Base-by-base conservation (phyloP, 306 rosid species). In the Lathyrus sativus region DNA sequence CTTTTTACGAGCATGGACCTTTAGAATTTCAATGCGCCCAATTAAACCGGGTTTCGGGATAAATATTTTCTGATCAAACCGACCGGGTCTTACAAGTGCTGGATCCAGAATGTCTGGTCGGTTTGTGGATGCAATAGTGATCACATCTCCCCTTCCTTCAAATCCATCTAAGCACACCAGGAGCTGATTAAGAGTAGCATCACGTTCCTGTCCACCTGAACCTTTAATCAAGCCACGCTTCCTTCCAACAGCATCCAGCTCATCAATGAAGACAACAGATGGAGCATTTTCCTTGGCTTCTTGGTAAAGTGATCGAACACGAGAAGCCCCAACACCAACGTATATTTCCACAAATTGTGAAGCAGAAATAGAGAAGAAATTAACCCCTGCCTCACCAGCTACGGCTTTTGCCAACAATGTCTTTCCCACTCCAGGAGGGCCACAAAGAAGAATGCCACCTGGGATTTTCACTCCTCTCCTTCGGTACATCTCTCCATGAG, bases 171-270 rank as follows among this genome's bases (percentile, higher is more conserved):
- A 86, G 86, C 83, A 80, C 72, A 90, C 97, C 59, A 93, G 96
- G 64, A 93, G 98, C 98, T 93, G 98, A 81, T 93, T 93, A 74
- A 93, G 98, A 71, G 98, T 93, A 64, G 97, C 97, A 66, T 93
- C 98, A 65, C 98, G 96, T 82, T 93, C 98, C 79, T 90, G 96
- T 77, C 98, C 98, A 73, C 98, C 98, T 51, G 97, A 93, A 76
- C 98, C 98, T 81, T 93, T 93, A 63, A 93, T 93, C 88, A 93
- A 77, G 63, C 98, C 98, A 82, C 98, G 98, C 76, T 85, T 96
- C 83, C 98, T 90, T 76, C 98, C 98, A 64, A 93, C 98, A 9
- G 98, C 98, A 82, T 93, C 97, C 62, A 93, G 85, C 80, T 93
- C 98, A 76, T 93, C 98, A 60, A 93, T 93, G 79, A 93, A 93